phyloP scores from a whole-genome alignment of 208 protist species.

The Trypanosoma cruzi region DNA sequence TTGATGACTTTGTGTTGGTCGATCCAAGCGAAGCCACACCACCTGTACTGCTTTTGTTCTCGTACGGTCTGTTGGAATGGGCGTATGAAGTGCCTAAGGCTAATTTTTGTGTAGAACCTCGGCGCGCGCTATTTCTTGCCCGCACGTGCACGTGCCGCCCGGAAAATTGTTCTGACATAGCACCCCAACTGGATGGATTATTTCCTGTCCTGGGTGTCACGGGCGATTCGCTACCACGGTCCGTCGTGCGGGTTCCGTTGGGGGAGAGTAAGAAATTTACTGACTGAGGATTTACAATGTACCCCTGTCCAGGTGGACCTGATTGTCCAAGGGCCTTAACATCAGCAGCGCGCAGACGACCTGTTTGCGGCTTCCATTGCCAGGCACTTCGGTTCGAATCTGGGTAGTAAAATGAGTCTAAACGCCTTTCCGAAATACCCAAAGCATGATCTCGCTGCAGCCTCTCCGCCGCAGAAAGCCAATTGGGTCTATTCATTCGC shows the following conservation, averaged over 20 bases:
- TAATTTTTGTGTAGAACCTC: neutral
- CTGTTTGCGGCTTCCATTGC: neutral
- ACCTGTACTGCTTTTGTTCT: neutral
- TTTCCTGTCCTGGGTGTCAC: neutral
- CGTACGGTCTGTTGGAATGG: neutral
- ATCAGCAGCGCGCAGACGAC: constrained; percentile 7
- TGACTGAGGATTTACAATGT: too few species aligned
- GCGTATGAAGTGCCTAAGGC: too few species aligned
- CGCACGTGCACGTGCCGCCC: constrained; percentile 23
- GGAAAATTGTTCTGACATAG: constrained; percentile 27
- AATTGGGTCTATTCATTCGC: neutral
- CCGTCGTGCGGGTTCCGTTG: constrained; percentile 7
- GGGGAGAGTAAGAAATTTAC: constrained; percentile 8
- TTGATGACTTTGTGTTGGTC: neutral
- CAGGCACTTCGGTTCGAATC: neutral
- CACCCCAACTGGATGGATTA: neutral
- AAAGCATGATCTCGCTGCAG: constrained; percentile 5
- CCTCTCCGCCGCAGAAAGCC: constrained; percentile 10
- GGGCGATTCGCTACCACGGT: constrained; percentile 2
- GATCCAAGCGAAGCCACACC: neutral
- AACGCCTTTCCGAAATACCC: neutral
- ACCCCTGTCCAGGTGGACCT: neutral
- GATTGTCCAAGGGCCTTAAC: neutral
- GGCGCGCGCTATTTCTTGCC: constrained; percentile 8
- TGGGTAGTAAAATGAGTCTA: neutral